phyloP scores from a whole-genome alignment of 306 rosid species.

The Glycine soja region DNA sequence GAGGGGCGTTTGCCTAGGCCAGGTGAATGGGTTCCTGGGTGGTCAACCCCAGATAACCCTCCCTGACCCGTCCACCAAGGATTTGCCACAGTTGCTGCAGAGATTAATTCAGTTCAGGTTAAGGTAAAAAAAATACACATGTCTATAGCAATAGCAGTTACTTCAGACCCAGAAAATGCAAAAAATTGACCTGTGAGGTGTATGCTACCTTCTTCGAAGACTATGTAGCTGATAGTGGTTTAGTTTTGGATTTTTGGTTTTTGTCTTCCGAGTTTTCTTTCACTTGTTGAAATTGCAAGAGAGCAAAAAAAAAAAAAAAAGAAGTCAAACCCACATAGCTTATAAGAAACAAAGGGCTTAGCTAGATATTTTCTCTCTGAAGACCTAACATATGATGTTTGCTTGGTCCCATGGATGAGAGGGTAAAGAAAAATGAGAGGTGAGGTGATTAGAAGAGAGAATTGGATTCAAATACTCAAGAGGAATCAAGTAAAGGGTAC shows the following conservation, averaged over 20 bases:
- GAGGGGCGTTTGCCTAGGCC: conserved; percentile 57
- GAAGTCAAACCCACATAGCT: conserved; percentile 50
- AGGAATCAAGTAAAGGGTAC: conserved; percentile 55
- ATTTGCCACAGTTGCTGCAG: conserved; percentile 71
- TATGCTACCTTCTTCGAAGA: background rate
- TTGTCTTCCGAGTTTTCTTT: background rate
- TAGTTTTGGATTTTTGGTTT: background rate
- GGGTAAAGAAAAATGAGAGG: conserved; percentile 25
- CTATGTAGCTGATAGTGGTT: background rate
- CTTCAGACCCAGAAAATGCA: background rate
- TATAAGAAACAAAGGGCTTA: conserved; percentile 33
- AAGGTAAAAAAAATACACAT: background rate
- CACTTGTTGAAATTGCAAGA: conserved; percentile 11
- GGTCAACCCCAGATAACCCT: conserved; percentile 78
- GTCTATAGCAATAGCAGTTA: background rate
- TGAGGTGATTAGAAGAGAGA: conserved; percentile 48
- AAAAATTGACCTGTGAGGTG: background rate
- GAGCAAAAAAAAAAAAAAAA: background rate
- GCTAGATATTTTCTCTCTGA: conserved; percentile 2
- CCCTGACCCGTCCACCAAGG: conserved; percentile 95
- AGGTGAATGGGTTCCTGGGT: conserved; percentile 69
- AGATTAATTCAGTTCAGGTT: background rate
- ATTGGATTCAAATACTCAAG: conserved; percentile 54
- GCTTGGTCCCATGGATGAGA: conserved; percentile 22
- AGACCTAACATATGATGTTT: conserved; percentile 45